Base-by-base conservation (phyloP, 345 rosid genomes). In the Draba incana region DNA sequence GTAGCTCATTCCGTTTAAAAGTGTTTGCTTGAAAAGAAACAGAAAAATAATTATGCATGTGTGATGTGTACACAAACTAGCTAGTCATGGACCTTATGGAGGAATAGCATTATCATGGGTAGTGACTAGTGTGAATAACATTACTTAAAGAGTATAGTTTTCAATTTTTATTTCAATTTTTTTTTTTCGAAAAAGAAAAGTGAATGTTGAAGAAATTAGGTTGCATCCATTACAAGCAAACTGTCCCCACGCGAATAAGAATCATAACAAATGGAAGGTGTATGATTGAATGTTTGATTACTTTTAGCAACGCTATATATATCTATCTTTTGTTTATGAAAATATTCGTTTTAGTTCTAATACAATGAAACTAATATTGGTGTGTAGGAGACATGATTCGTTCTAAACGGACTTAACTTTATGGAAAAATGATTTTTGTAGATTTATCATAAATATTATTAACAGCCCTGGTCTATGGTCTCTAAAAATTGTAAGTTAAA, bases 201-300 rank as follows among this genome's bases (percentile, higher is more conserved):
- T 39, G 14, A 51, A 52, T 14, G 47, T 64, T 54, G 64, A 56
- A 59, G 54, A 45, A 51, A 59, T 49, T 9, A 59, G 50, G 52
- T 70, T 43, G 66, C 68, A 42, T 38, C 52, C 44, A 59, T 33
- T 60, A 44, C 60, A 61, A 50, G 60, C 68, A 10, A 69, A 58
- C 41, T 38, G 58, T 69, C 66, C 65, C 57, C 43, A 58, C 43
- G 42, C 51, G 11, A 56, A 47, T 48, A 30, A 11, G 28, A 57
- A 57, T 68, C 38, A 46, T 46, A 45, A 46, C 52, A n/a, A 15
- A 43, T 44, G 41, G 42, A 45, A 47, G 31, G 33, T 62, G 25
- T 28, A 49, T 49, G 64, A 69, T 47, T 57, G 57, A 57, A 28
- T 46, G 28, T 51, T 60, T 70, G 60, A 60, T 60, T 42, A 48